A percentile compares a stretch with the other conserved stretches of the same genome.
phyloP scores from a whole-genome alignment of 2,329 filamentous ascomycete genomes.

The Fusarium sp. region DNA sequence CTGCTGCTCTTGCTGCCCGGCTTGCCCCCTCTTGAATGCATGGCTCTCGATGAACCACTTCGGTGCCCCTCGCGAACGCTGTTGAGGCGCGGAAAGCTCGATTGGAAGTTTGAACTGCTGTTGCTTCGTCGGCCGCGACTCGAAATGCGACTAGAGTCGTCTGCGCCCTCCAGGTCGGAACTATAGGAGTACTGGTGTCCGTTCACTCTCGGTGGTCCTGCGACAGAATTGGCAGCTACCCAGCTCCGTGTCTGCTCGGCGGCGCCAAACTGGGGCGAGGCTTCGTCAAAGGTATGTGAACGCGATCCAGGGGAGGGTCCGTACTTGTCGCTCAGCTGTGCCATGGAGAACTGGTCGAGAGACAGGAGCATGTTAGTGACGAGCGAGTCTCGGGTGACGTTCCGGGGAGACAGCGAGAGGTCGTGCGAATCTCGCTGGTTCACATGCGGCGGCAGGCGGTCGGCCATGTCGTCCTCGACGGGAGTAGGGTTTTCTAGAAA shows the following conservation, averaged over 20 bases:
- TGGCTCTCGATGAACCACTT: conserved; percentile 52
- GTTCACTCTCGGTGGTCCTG: conserved; percentile 39
- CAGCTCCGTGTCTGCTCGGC: conserved; percentile 49
- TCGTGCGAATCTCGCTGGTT: conserved; percentile 76
- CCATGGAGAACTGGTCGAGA: conserved; percentile 79
- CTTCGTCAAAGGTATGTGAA: conserved; percentile 44
- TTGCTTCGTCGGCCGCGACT: conserved; percentile 74
- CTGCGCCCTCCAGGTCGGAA: conserved; percentile 65
- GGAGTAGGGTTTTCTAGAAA: conserved; percentile 45
- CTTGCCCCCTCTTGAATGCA: conserved; percentile 64
- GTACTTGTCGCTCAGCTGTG: conserved; percentile 48
- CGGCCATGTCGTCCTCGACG: conserved; percentile 44
- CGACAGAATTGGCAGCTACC: conserved; percentile 40
- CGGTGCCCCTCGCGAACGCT: conserved; percentile 62
- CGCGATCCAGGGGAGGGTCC: conserved; percentile 35
- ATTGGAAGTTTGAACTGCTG: conserved; percentile 76
- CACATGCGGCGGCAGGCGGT: conserved; percentile 38
- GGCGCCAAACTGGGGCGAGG: conserved; percentile 39
- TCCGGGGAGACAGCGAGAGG: conserved; percentile 77
- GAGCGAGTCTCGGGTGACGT: conserved; percentile 85
- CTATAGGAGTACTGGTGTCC: conserved; percentile 62
- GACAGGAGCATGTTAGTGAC: conserved; percentile 96
- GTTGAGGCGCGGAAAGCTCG: conserved; percentile 66
- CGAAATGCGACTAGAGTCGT: conserved; percentile 63
- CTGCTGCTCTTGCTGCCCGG: conserved; percentile 78